These are phyloP conservation scores for Rhodotorula diobovata DNA, from an alignment of 768 basidiomycete species.

Conservation along the genomic window DNA sequence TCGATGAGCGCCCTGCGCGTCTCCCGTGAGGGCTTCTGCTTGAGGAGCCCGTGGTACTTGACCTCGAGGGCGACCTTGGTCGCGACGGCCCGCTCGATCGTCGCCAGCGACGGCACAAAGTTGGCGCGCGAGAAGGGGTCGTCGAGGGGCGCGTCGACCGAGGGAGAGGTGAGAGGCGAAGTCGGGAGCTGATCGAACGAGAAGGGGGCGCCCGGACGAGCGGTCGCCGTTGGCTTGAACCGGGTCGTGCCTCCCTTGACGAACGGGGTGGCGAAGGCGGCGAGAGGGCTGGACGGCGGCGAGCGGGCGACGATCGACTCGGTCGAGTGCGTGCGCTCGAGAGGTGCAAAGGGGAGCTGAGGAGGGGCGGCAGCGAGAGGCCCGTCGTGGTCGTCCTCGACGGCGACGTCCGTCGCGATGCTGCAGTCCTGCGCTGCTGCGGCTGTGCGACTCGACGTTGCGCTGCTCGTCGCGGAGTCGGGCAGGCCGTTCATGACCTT, in stretches of 20 bases:
- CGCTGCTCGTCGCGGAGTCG: conserved; percentile 25
- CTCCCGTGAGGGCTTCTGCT: conserved; percentile 78
- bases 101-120: conserved; percentile 80
- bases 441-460: neutral
- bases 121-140: conserved; percentile 41
- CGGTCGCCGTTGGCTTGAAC: conserved; percentile 14
- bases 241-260: conserved; percentile 7
- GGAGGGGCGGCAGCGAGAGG: neutral
- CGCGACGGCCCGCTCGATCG: conserved; percentile 88
- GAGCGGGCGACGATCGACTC: conserved; percentile 32
- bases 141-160: neutral
- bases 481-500: conserved; percentile 40
- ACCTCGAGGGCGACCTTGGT: conserved; percentile 92
- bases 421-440: neutral
- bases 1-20: conserved; percentile 81
- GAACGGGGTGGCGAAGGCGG: neutral
- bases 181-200: conserved; percentile 12
- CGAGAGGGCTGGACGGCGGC: neutral
- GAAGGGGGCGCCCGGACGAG: conserved; percentile 16
- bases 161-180: neutral
- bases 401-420: conserved; percentile 13
- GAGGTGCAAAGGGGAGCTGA: neutral
- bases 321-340: conserved; percentile 11
- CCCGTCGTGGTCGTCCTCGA: conserved; percentile 19
- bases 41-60: conserved; percentile 76